Conservation (phyloP, 23 red algal species). For the Gracilaria domingensis region DNA sequence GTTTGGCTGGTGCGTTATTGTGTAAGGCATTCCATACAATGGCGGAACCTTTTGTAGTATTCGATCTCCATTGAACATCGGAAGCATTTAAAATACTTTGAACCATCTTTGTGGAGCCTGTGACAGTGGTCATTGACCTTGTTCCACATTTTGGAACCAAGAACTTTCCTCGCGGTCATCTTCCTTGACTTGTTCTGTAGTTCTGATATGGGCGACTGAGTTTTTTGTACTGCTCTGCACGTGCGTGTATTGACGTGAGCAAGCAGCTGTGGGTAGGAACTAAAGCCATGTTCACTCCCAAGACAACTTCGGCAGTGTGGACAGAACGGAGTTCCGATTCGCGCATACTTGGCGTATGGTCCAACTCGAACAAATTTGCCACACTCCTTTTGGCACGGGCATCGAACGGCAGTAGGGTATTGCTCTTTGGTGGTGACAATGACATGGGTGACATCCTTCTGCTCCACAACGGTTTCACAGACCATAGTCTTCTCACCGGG, state of each 20-base stretch:
- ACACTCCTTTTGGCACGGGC: neutral
- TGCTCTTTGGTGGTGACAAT: neutral
- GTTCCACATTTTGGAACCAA: too few species aligned
- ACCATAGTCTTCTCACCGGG: neutral
- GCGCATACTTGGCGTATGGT: neutral
- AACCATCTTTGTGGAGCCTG: too few species aligned
- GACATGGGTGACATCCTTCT: neutral
- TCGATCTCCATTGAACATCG: too few species aligned
- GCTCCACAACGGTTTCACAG: neutral
- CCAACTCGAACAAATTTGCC: neutral
- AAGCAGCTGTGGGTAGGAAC: neutral
- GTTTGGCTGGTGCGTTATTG: too few species aligned
- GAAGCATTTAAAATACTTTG: too few species aligned
- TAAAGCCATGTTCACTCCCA: neutral
- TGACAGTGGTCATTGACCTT: too few species aligned
- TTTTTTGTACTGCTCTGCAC: neutral
- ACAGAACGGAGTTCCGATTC: neutral
- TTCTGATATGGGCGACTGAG: too few species aligned
- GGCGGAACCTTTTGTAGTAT: too few species aligned
- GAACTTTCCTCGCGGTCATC: too few species aligned
- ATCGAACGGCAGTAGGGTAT: neutral
- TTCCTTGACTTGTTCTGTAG: too few species aligned
- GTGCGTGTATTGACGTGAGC: neutral
- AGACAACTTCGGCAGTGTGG: neutral
- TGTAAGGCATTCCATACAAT: too few species aligned